Conservation (phyloP, 257 asterid genomes). For the Oldenlandia corymbosa region DNA sequence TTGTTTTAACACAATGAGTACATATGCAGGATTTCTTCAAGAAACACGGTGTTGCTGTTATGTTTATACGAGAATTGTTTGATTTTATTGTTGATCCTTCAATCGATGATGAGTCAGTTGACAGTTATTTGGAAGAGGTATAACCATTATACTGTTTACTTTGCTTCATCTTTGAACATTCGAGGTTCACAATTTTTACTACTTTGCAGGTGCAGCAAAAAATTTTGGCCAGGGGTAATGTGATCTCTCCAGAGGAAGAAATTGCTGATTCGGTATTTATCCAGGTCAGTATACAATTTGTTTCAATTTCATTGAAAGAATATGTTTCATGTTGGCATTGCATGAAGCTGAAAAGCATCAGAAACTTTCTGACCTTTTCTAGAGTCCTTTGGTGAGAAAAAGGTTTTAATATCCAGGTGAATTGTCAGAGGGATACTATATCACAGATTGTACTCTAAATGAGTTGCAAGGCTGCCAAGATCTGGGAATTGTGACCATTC, state of each 20-base stretch:
- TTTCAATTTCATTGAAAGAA: not conserved
- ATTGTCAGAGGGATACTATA: too few species aligned
- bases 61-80: conserved; percentile 81
- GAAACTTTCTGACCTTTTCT: not conserved
- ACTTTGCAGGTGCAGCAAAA: conserved; percentile 60
- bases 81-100: conserved; percentile 89
- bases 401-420: too few species aligned
- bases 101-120: conserved; percentile 71
- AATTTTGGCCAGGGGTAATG: conserved; percentile 75
- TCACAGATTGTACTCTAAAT: not conserved
- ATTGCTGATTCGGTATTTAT: conserved; percentile 83
- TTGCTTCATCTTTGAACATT: conserved; percentile 7
- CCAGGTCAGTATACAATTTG: conserved; percentile 41
- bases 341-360: not conserved
- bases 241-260: conserved; percentile 79
- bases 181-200: conserved; percentile 7
- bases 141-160: not conserved
- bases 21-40: conserved; percentile 72
- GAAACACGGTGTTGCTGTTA: conserved; percentile 85
- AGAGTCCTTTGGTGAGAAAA: too few species aligned
- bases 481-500: not conserved
- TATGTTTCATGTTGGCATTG: too few species aligned
- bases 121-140: conserved; percentile 89
- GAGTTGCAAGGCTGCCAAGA: not conserved
- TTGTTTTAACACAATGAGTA: not conserved